Base-by-base conservation (phyloP, 2,329 filamentous ascomycete genomes). In the Bipolaris zeicola region DNA sequence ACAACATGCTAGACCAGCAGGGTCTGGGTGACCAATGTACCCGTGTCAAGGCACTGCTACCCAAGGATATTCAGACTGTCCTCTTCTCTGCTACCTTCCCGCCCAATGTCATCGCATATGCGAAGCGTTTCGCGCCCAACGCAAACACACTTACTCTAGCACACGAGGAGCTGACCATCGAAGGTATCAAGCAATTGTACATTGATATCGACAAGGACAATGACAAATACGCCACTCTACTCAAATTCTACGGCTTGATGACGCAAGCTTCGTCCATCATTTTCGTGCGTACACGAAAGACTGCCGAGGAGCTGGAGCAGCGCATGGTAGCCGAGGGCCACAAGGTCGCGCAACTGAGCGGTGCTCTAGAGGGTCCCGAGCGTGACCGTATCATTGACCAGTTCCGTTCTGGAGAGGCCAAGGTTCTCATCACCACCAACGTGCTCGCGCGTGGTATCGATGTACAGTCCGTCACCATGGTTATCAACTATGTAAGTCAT, bases 1-100 rank as follows among this genome's bases (percentile, higher is more conserved):
- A 99, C 80, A 98, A 97, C 80, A 99, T 99, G 95, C 81, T 99
- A 58, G 95, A 98, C 72, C 89, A 94, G 77, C 92, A 96, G 78
- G 94, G 95, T 49, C 83, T 99, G 52, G 95, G 95, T 50, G 95
- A 98, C 57, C 95, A 99, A 79, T 98, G 94, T 77, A 85, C 92
- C 67, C 88, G 93, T 65, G 91, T 97, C 67, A 96, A 96, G 81
- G 78, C 79, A 11, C 82, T 91, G 72, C 82, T 97, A 1, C 91
- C 90, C 1, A 84, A 82, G 60, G 80, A 80, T 10, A 84, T 91
- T n/a, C 95, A 99, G 77, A 88, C 94, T 37, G 89, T 98, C 4
- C 85, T 99, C 1, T 99, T 99, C 79, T 99, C 95, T 2, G 95
- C 95, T 31, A 99, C 95, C 0, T 90, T 96, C 79, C 94, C 95